Evolutionary conservation across 371 early-diverging fungal genomes (phyloP).

Genomic region (Mortierella sp.): DNA sequence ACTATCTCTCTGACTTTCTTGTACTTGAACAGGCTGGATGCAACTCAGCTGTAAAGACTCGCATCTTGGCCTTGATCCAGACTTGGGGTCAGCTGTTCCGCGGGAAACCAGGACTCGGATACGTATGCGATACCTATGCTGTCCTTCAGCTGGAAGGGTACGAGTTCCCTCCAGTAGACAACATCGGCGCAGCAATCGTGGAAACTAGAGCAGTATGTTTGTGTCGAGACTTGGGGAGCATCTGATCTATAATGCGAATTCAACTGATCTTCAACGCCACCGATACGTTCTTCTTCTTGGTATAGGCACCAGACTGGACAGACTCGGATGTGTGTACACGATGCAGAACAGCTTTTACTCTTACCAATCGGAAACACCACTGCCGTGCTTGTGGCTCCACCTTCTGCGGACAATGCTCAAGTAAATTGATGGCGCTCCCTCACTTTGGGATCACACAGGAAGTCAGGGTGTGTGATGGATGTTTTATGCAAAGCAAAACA

Average conservation of each 20-base stretch:
- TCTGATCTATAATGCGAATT: neutral
- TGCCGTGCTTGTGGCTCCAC: slow-evolving; percentile 96
- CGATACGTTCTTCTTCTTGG: too few species aligned
- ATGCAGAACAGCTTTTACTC: slow-evolving; percentile 89
- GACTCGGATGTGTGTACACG: slow-evolving; percentile 93
- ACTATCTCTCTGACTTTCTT: too few species aligned
- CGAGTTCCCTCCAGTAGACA: slow-evolving; percentile 49
- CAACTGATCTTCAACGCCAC: neutral
- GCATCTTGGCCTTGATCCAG: slow-evolving; percentile 82
- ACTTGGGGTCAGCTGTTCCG: slow-evolving; percentile 89
- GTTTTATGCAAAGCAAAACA: slow-evolving; percentile 63
- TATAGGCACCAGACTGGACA: slow-evolving; percentile 94
- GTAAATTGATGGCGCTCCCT: slow-evolving; percentile 83
- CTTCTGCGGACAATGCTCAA: slow-evolving; percentile 92
- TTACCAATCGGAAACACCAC: slow-evolving; percentile 96
- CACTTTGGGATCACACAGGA: slow-evolving; percentile 87
- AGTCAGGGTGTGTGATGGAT: slow-evolving; percentile 95
- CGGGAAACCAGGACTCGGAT: slow-evolving; percentile 75
- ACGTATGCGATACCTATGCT: slow-evolving; percentile 79
- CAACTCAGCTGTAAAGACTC: slow-evolving; percentile 78
- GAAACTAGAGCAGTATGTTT: slow-evolving; percentile 38
- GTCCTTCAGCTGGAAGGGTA: slow-evolving; percentile 78
- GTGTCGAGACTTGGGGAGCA: too few species aligned
- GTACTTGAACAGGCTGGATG: slow-evolving; percentile 51
- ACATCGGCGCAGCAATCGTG: slow-evolving; percentile 41